Evolutionary conservation across 2,329 filamentous ascomycete species (phyloP).

Genomic region (Alternaria gaisen): DNA sequence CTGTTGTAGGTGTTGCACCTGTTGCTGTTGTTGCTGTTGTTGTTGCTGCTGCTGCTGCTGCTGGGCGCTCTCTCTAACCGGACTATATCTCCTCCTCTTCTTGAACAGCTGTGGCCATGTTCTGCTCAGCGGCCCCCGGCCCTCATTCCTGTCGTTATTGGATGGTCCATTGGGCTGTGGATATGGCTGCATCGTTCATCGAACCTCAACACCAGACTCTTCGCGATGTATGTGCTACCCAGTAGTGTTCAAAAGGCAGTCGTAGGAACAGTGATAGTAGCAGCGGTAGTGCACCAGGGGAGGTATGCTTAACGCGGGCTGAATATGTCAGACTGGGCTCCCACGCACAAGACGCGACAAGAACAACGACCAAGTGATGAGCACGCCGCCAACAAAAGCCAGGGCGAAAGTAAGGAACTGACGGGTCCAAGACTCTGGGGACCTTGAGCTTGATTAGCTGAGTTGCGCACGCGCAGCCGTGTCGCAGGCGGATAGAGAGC

Average conservation of each 20-base stretch:
- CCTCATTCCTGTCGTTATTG: conserved; percentile 30
- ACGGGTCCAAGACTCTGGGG: conserved; percentile 7
- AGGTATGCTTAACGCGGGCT: conserved; percentile 6
- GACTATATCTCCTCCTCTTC: conserved; percentile 44
- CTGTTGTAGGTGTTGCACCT: background rate
- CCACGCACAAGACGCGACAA: conserved; percentile 8
- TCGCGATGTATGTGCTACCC: background rate
- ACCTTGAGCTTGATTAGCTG: conserved; percentile 22
- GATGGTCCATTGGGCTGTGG: conserved; percentile 21
- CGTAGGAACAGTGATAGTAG: background rate
- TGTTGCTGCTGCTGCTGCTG: conserved; percentile 29
- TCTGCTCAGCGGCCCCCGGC: conserved; percentile 38
- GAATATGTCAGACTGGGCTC: conserved; percentile 12
- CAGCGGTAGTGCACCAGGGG: background rate
- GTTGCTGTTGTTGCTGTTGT: background rate
- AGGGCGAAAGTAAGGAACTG: background rate
- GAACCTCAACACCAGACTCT: conserved; percentile 1
- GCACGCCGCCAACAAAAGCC: conserved; percentile 3
- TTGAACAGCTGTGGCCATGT: conserved; percentile 45
- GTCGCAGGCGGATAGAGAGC: conserved; percentile 21
- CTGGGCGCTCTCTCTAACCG: conserved; percentile 37
- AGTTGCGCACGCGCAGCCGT: conserved; percentile 10
- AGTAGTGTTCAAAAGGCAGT: background rate
- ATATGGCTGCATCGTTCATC: conserved; percentile 36
- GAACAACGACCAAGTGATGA: background rate